phyloP scores from a whole-genome alignment of 768 basidiomycete species.

The Neoboletus magnificus region DNA sequence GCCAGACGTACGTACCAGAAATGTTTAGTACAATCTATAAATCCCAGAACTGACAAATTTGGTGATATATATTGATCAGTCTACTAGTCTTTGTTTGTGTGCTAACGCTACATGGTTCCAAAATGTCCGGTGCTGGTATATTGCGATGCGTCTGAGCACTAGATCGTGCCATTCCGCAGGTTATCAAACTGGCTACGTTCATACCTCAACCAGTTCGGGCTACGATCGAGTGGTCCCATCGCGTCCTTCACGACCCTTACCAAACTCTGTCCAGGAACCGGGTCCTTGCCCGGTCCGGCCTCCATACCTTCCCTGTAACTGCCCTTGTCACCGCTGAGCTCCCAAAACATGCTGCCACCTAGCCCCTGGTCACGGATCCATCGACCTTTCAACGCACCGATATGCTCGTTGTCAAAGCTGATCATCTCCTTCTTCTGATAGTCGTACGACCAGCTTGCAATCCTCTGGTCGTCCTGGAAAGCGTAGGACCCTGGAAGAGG shows the following conservation, averaged over 20 bases:
- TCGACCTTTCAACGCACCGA: slow-evolving; percentile 70
- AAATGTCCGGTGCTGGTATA: background rate
- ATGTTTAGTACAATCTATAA: background rate
- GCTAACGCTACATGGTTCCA: background rate
- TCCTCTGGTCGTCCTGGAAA: slow-evolving; percentile 57
- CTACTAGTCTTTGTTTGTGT: background rate
- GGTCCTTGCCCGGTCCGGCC: slow-evolving; percentile 68
- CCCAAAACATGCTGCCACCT: slow-evolving; percentile 95
- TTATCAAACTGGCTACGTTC: slow-evolving; percentile 77
- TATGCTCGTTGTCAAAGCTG: slow-evolving; percentile 71
- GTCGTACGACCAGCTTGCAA: slow-evolving; percentile 87
- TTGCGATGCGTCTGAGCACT: slow-evolving; percentile 4
- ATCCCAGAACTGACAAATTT: slow-evolving; percentile 6
- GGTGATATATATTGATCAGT: background rate
- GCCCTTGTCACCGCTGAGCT: slow-evolving; percentile 85
- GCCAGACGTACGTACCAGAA: background rate
- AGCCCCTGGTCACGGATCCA: slow-evolving; percentile 76
- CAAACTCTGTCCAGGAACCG: slow-evolving; percentile 65
- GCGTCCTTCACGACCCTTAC: slow-evolving; percentile 70
- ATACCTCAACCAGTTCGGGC: slow-evolving; percentile 82
- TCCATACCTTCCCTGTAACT: slow-evolving; percentile 68
- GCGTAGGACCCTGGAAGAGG: slow-evolving; percentile 72
- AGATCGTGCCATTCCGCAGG: slow-evolving; percentile 61
- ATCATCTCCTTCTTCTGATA: slow-evolving; percentile 72
- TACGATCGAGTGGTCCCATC: slow-evolving; percentile 72